These are phyloP conservation scores for Diphasiastrum complanatum DNA, from an alignment of 83 land plant genomes.

Conservation along the genomic window DNA sequence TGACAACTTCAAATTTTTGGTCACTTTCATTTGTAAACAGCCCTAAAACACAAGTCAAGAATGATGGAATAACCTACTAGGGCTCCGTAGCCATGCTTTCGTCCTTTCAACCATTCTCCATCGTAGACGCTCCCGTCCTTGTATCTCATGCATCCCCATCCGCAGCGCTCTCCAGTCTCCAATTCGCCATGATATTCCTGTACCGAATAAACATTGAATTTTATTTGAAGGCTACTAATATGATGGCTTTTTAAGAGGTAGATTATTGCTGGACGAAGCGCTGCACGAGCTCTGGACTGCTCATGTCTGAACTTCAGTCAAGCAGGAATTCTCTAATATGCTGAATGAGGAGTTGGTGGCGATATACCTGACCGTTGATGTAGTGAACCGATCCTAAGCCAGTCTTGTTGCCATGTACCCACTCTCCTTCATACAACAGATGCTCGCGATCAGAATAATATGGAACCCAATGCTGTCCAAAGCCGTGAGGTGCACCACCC, in stretches of 20 bases:
- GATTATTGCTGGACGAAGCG: background rate
- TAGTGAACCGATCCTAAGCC: background rate
- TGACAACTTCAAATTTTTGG: background rate
- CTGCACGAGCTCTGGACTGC: background rate
- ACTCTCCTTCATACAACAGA: background rate
- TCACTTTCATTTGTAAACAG: background rate
- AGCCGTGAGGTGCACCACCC: background rate
- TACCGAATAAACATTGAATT: background rate
- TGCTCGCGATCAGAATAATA: background rate
- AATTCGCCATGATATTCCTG: constrained; percentile 11
- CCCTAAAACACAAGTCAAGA: background rate
- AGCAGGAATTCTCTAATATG: background rate
- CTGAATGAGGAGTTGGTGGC: background rate
- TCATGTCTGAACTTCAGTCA: background rate
- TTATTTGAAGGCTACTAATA: background rate
- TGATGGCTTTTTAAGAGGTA: background rate
- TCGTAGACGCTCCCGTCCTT: constrained; percentile 5
- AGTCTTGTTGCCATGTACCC: background rate
- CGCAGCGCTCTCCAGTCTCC: background rate
- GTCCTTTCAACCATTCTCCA: constrained; percentile 20
- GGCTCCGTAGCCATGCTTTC: constrained; percentile 12
- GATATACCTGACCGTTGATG: background rate
- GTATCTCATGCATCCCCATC: constrained; percentile 11
- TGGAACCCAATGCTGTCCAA: background rate
- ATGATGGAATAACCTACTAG: constrained; percentile 2